Conservation (phyloP, 805 yeast genomes). For the Saccharomycopsis javanensis region DNA sequence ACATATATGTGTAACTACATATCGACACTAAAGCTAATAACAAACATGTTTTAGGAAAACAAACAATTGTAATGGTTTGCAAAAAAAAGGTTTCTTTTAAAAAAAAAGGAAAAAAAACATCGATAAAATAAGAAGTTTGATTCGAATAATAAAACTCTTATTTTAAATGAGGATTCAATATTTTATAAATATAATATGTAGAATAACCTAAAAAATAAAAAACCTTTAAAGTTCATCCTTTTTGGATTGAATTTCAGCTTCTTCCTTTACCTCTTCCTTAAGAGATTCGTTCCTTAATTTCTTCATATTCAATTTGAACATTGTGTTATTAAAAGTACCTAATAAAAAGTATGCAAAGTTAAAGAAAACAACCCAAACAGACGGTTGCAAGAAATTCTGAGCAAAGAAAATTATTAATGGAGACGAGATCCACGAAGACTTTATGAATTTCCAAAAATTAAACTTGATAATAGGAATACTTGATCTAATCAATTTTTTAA, state of each 20-base stretch:
- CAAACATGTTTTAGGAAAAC: too few species aligned
- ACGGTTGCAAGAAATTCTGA: conserved; percentile 46
- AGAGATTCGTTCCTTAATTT: conserved; percentile 18
- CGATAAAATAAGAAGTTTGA: too few species aligned
- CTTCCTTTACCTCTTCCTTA: conserved; percentile 18
- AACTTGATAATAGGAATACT: conserved; percentile 15
- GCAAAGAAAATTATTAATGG: conserved; percentile 44
- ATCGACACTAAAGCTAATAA: too few species aligned
- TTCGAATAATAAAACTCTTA: too few species aligned
- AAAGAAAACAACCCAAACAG: conserved; percentile 58
- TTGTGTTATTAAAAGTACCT: conserved; percentile 53
- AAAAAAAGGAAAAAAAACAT: too few species aligned
- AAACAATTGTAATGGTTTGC: too few species aligned
- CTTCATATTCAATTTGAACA: conserved; percentile 34
- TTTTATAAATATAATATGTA: not conserved
- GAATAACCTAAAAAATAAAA: not conserved
- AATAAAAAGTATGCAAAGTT: conserved; percentile 46
- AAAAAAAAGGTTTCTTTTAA: too few species aligned
- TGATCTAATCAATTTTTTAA: conserved; percentile 21
- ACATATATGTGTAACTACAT: too few species aligned
- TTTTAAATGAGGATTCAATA: too few species aligned
- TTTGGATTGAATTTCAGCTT: not conserved
- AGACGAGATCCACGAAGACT: conserved; percentile 46
- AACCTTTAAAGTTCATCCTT: not conserved
- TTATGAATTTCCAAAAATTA: conserved; percentile 38